A percentile compares a stretch with the other conserved stretches of the same genome.
These are phyloP conservation scores for Talaromyces sp. DNA, from an alignment of 2,329 filamentous ascomycete genomes.

Conservation along the genomic window DNA sequence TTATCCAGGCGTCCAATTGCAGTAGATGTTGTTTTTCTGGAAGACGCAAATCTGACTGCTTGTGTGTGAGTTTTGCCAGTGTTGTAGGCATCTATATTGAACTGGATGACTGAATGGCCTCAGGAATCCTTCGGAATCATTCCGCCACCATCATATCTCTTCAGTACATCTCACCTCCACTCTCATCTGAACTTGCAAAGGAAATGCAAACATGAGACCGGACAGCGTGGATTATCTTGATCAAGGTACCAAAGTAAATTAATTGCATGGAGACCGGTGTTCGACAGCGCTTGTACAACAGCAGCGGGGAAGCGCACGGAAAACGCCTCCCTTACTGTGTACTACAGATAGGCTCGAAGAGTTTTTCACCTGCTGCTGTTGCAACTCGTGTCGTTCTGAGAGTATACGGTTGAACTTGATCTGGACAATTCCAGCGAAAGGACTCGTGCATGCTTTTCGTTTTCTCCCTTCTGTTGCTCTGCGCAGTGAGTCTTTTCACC, in stretches of 20 bases:
- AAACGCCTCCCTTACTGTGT: background rate
- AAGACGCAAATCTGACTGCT: background rate
- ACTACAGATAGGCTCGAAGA: background rate
- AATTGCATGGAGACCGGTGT: slow-evolving; percentile 39
- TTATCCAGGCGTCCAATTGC: background rate
- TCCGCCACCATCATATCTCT: slow-evolving; percentile 10
- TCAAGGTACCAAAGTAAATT: slow-evolving; percentile 36
- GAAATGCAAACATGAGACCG: slow-evolving; percentile 30
- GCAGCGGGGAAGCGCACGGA: background rate
- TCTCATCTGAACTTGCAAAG: slow-evolving; percentile 8
- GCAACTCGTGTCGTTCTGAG: slow-evolving; percentile 30
- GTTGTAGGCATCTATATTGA: background rate
- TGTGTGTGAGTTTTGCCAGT: background rate
- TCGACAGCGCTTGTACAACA: slow-evolving; percentile 18
- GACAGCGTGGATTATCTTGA: slow-evolving; percentile 34
- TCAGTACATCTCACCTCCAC: slow-evolving; percentile 20
- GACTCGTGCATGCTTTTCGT: slow-evolving; percentile 33
- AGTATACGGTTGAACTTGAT: slow-evolving; percentile 43
- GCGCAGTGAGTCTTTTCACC: background rate
- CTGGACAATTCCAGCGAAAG: slow-evolving; percentile 43
- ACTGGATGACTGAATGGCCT: slow-evolving; percentile 2
- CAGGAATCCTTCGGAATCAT: background rate
- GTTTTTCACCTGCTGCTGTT: background rate
- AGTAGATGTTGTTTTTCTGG: background rate
- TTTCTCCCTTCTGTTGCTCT: slow-evolving; percentile 8